A percentile compares a stretch with the other conserved stretches of the same genome.
phyloP scores from a whole-genome alignment of 2,329 filamentous ascomycete genomes.

The Cercospora berteroae region DNA sequence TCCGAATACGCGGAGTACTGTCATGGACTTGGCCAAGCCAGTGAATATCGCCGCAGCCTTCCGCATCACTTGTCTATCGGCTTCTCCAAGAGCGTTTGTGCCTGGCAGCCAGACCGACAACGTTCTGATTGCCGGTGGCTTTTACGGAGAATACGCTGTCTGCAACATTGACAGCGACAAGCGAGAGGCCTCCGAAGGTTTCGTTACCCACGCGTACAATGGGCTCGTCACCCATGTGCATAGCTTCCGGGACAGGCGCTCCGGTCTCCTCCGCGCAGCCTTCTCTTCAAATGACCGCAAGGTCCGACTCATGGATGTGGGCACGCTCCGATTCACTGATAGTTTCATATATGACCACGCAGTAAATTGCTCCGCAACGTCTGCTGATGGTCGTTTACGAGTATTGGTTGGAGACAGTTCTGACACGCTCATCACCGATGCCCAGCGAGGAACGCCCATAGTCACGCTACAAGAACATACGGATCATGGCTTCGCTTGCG shows the following conservation, averaged over 20 bases:
- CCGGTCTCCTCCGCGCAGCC: slow-evolving; percentile 50
- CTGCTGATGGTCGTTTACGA: slow-evolving; percentile 68
- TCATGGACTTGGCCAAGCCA: slow-evolving; percentile 49
- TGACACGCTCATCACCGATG: slow-evolving; percentile 65
- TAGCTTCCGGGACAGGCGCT: slow-evolving; percentile 48
- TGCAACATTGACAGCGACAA: slow-evolving; percentile 28
- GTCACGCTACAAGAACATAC: slow-evolving; percentile 55
- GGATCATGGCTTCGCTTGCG: slow-evolving; percentile 73
- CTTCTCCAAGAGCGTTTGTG: slow-evolving; percentile 9
- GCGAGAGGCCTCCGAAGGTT: slow-evolving; percentile 44
- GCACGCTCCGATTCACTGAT: slow-evolving; percentile 58
- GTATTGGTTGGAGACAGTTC: slow-evolving; percentile 69
- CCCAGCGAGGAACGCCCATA: slow-evolving; percentile 59
- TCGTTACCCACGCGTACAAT: slow-evolving; percentile 51
- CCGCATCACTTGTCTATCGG: slow-evolving; percentile 26
- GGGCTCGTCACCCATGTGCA: slow-evolving; percentile 61
- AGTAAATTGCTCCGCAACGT: slow-evolving; percentile 71
- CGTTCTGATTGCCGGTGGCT: slow-evolving; percentile 54
- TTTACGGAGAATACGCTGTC: slow-evolving; percentile 57
- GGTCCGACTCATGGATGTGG: slow-evolving; percentile 55
- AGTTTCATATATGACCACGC: slow-evolving; percentile 58
- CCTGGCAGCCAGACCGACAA: neutral
- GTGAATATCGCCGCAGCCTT: slow-evolving; percentile 16
- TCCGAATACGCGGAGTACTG: slow-evolving; percentile 41
- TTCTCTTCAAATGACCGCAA: slow-evolving; percentile 59